A percentile compares a stretch with the other conserved stretches of the same genome.
Evolutionary conservation across 2,329 filamentous ascomycete species (phyloP).

Genomic region (Aulographum hederae): DNA sequence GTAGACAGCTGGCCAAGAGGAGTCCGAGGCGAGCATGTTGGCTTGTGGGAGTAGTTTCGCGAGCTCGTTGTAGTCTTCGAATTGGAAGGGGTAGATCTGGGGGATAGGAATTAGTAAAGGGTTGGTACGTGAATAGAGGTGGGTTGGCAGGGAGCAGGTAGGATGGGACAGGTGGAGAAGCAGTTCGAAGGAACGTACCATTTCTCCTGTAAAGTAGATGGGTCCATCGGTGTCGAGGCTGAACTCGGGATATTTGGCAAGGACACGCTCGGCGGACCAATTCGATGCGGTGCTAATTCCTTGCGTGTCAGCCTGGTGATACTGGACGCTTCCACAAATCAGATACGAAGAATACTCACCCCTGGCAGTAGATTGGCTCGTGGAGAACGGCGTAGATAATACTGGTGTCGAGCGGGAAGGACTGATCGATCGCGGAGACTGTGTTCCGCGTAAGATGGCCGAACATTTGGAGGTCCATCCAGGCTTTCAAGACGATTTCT

Average conservation of each 20-base stretch:
- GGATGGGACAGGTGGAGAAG: no score
- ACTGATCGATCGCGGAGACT: conserved; percentile 47
- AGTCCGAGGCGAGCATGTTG: conserved; percentile 46
- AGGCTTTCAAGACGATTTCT: conserved; percentile 50
- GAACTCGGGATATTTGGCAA: conserved; percentile 30
- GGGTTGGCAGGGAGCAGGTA: neutral
- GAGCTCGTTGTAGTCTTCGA: conserved; percentile 64
- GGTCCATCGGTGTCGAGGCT: conserved; percentile 26
- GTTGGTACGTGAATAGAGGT: conserved; percentile 1
- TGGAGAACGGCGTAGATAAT: conserved; percentile 78
- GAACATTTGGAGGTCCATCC: conserved; percentile 56
- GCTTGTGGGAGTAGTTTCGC: conserved; percentile 49
- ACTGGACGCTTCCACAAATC: no score
- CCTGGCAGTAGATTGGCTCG: conserved; percentile 72
- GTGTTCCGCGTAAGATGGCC: conserved; percentile 58
- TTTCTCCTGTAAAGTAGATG: conserved; percentile 76
- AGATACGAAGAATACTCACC: no score
- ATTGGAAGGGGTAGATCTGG: conserved; percentile 62
- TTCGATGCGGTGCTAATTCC: conserved; percentile 34
- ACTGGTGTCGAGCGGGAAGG: conserved; percentile 52
- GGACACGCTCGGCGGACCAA: conserved; percentile 57
- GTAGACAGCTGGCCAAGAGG: conserved; percentile 62
- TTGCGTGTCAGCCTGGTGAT: neutral
- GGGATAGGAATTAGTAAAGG: no score
- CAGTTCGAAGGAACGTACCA: no score